Conservation (phyloP, 192 early-diverging fungal genomes). For the Chytriomyces confervae region DNA sequence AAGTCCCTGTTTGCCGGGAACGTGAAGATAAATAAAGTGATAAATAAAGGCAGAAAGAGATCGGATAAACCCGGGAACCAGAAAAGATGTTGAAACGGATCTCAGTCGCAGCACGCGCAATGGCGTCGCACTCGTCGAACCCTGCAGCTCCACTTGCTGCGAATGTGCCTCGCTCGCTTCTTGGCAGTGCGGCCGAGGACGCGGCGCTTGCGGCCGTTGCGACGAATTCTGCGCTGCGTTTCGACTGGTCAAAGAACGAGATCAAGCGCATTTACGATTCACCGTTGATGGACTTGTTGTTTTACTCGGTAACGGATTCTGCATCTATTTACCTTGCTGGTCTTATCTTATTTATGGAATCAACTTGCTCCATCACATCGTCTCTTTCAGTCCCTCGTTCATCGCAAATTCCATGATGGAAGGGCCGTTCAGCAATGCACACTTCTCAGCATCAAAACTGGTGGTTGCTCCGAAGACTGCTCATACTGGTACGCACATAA, state of each 20-base stretch:
- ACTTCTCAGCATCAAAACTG: slow-evolving; percentile 80
- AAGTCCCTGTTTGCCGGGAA: slow-evolving; percentile 83
- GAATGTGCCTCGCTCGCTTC: slow-evolving; percentile 7
- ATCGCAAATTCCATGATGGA: slow-evolving; percentile 72
- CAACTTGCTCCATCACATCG: background rate
- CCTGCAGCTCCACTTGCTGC: background rate
- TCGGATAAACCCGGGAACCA: too few species aligned
- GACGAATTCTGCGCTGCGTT: slow-evolving; percentile 33
- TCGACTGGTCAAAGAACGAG: slow-evolving; percentile 76
- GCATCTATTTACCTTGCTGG: background rate
- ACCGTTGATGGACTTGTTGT: slow-evolving; percentile 78
- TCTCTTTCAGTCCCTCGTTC: slow-evolving; percentile 66
- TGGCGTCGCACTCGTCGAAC: too few species aligned
- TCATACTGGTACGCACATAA: slow-evolving; percentile 63
- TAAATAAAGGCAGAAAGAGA: too few species aligned
- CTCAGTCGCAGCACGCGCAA: too few species aligned
- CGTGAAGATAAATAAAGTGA: background rate
- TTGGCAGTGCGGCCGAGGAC: background rate
- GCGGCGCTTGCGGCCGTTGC: slow-evolving; percentile 1
- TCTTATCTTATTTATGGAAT: too few species aligned
- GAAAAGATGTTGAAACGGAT: too few species aligned
- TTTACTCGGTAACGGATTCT: slow-evolving; percentile 66
- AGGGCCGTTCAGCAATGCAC: slow-evolving; percentile 82
- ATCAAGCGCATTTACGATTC: slow-evolving; percentile 77
- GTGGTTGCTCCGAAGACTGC: slow-evolving; percentile 85